Conservation (phyloP, 2,329 filamentous ascomycete genomes). For the Fonsecaea nubica region DNA sequence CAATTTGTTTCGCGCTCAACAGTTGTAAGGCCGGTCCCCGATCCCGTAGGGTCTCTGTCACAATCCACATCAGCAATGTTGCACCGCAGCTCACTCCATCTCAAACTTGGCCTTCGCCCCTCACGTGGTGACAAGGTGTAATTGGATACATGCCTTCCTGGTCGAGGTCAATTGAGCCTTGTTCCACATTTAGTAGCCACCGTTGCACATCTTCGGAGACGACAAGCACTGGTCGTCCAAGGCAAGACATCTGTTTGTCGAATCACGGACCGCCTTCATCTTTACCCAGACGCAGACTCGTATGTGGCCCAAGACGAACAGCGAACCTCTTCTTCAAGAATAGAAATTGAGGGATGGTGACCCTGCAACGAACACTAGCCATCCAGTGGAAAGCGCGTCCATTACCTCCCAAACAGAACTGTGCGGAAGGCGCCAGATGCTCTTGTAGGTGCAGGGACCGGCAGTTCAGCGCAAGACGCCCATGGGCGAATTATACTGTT, state of each 20-base stretch:
- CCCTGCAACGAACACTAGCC: not conserved
- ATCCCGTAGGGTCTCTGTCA: not conserved
- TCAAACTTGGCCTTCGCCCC: not conserved
- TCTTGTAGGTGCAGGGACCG: not conserved
- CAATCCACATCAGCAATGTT: not conserved
- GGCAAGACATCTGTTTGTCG: not conserved
- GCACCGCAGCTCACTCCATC: not conserved
- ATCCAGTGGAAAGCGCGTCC: not conserved
- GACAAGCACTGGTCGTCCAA: not conserved
- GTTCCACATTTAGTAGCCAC: constrained; percentile 11
- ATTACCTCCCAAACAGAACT: not conserved
- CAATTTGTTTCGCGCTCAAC: not conserved
- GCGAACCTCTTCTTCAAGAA: not conserved
- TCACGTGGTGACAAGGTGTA: not conserved
- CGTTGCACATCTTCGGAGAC: constrained; percentile 2
- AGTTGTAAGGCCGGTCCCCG: not conserved
- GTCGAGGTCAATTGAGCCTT: not conserved
- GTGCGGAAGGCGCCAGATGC: constrained; percentile 1
- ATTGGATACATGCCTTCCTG: not conserved
- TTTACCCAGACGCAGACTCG: not conserved
- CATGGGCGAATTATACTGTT: not conserved
- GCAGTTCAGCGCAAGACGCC: not conserved
- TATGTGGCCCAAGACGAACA: not conserved
- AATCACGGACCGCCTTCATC: not conserved
- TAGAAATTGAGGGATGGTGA: not conserved